Conservation (phyloP, 2,329 filamentous ascomycete species). For the Acrocalymma vagum region DNA sequence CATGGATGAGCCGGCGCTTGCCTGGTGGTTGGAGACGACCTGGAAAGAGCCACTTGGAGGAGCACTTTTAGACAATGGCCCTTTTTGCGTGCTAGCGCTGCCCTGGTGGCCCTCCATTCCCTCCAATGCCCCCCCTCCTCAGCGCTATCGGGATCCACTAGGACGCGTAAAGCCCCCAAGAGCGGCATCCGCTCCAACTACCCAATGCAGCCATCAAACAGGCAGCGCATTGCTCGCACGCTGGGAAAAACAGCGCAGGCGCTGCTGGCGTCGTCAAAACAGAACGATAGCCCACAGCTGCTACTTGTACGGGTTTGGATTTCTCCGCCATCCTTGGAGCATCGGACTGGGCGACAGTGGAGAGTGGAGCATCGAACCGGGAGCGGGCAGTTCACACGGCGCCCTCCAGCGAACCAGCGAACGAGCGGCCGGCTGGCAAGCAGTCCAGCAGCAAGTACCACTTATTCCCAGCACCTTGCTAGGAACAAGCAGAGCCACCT, state of each 20-base stretch:
- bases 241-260: slow-evolving; percentile 18
- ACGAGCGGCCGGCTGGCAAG: not conserved
- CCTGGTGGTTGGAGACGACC: too few relatives aligned
- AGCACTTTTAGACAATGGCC: too few relatives aligned
- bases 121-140: too few relatives aligned
- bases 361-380: slow-evolving; percentile 23
- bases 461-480: slow-evolving; percentile 11
- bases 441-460: not conserved
- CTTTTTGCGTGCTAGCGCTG: too few relatives aligned
- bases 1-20: too few relatives aligned
- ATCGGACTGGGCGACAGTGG: slow-evolving; percentile 31
- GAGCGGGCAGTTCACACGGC: slow-evolving; percentile 26
- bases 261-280: slow-evolving; percentile 17
- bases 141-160: slow-evolving; percentile 28
- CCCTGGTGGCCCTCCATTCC: not conserved
- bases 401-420: slow-evolving; percentile 21
- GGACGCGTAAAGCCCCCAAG: slow-evolving; percentile 10
- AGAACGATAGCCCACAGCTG: slow-evolving; percentile 4
- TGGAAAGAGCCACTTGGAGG: too few relatives aligned
- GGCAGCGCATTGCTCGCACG: too few relatives aligned
- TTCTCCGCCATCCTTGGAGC: slow-evolving; percentile 23
- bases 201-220: slow-evolving; percentile 14
- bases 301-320: slow-evolving; percentile 18
- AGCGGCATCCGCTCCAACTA: slow-evolving; percentile 7
- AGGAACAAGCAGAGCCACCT: slow-evolving; percentile 30